Percentiles rank a stretch among this genome's conserved stretches.
phyloP scores from a whole-genome alignment of 2,329 filamentous ascomycete genomes.

The Lachnellula occidentalis region DNA sequence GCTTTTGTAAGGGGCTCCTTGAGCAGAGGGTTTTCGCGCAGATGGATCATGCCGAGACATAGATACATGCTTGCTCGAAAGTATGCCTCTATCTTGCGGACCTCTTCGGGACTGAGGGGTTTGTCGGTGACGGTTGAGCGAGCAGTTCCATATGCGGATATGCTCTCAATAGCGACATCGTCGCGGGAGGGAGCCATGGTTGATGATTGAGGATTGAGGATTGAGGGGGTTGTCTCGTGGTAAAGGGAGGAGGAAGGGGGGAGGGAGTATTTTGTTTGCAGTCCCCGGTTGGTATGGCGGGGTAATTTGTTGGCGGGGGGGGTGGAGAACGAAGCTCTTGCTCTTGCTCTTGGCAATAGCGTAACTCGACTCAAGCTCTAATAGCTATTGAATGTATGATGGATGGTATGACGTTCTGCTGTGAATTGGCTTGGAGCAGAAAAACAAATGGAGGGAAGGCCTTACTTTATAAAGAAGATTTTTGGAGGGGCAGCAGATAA shows the following conservation, averaged over 20 bases:
- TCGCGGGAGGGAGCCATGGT: slow-evolving; percentile 23
- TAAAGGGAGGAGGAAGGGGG: not conserved
- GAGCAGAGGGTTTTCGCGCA: slow-evolving; percentile 67
- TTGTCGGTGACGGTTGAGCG: slow-evolving; percentile 57
- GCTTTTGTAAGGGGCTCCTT: slow-evolving; percentile 58
- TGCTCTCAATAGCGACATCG: slow-evolving; percentile 43
- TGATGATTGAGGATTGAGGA: not conserved
- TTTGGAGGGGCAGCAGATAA: not conserved
- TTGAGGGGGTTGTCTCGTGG: not conserved
- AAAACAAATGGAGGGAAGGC: not conserved
- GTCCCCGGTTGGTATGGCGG: not conserved
- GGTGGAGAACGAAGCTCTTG: too few relatives aligned
- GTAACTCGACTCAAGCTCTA: too few relatives aligned
- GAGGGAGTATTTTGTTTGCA: not conserved
- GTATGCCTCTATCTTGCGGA: slow-evolving; percentile 65
- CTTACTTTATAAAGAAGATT: not conserved
- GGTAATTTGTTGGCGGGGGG: not conserved
- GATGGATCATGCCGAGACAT: slow-evolving; percentile 74
- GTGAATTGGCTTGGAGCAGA: not conserved
- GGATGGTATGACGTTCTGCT: too few relatives aligned
- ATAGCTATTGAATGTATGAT: too few relatives aligned
- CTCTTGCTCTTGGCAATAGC: too few relatives aligned
- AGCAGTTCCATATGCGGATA: slow-evolving; percentile 60
- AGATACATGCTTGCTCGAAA: slow-evolving; percentile 72
- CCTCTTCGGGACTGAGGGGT: slow-evolving; percentile 60